These are phyloP conservation scores for Pichia sp. DNA, from an alignment of 1,139 yeast genomes.

Conservation along the genomic window DNA sequence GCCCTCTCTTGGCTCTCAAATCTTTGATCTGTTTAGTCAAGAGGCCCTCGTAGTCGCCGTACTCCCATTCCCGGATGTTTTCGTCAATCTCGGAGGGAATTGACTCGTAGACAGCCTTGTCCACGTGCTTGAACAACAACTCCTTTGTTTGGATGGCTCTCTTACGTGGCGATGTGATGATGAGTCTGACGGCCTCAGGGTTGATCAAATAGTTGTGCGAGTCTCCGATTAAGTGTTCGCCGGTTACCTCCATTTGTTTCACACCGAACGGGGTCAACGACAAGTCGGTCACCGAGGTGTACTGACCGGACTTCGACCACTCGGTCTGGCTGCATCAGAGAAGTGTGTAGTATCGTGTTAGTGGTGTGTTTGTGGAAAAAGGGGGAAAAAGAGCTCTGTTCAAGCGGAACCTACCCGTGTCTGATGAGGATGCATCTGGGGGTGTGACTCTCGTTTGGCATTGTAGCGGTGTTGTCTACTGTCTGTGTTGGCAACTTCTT, in stretches of 20 bases:
- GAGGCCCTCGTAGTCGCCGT: conserved; percentile 91
- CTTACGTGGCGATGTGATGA: conserved; percentile 73
- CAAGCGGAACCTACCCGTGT: conserved; percentile 32
- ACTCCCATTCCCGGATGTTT: conserved; percentile 87
- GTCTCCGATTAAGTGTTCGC: conserved; percentile 60
- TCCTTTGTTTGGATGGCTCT: conserved; percentile 76
- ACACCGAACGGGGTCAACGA: conserved; percentile 75
- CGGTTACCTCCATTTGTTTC: conserved; percentile 69
- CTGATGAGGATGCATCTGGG: conserved; percentile 81
- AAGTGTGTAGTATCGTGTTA: not conserved
- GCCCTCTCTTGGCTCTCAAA: conserved; percentile 57
- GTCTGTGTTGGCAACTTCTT: too few species aligned
- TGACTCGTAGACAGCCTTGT: conserved; percentile 1
- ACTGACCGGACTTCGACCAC: conserved; percentile 92
- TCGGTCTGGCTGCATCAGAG: conserved; percentile 63
- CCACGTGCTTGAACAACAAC: conserved; percentile 38
- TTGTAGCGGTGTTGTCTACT: not conserved
- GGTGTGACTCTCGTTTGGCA: conserved; percentile 33
- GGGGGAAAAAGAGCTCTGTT: not conserved
- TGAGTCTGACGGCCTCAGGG: conserved; percentile 56
- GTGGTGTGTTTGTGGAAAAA: not conserved
- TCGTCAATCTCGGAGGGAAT: conserved; percentile 50
- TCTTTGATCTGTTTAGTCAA: conserved; percentile 60
- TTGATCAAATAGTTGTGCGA: conserved; percentile 52
- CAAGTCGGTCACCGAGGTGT: conserved; percentile 81